Percentiles rank a stretch among this genome's conserved stretches.
Conservation (phyloP, 495 filamentous ascomycete species). For the Penicillium egyptiacum region DNA sequence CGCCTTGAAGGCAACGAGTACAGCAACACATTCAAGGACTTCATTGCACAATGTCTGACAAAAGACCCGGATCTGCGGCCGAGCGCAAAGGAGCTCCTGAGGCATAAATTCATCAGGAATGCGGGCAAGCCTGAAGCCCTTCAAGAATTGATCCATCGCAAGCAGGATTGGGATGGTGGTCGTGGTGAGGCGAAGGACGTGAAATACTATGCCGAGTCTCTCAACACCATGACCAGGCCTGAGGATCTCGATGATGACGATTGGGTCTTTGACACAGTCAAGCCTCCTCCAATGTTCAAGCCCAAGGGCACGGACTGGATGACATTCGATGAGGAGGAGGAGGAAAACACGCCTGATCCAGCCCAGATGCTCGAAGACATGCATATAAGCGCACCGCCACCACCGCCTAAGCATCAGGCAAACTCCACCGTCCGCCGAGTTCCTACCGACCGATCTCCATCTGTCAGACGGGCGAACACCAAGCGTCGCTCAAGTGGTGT, state of each 20-base stretch:
- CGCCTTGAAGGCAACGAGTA: conserved; percentile 80
- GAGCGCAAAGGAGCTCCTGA: conserved; percentile 83
- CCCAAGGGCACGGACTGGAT: conserved; percentile 40
- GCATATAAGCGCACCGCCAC: conserved; percentile 39
- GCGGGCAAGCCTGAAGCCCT: conserved; percentile 82
- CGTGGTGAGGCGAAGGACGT: conserved; percentile 58
- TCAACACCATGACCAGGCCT: conserved; percentile 63
- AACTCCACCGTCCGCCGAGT: conserved; percentile 55
- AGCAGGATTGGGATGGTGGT: conserved; percentile 73
- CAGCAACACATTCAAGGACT: conserved; percentile 90
- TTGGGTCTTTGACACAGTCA: conserved; percentile 98
- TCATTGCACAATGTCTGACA: conserved; percentile 82
- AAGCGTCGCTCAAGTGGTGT: conserved; percentile 56
- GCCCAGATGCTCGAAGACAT: conserved; percentile 44
- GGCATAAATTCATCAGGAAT: conserved; percentile 82
- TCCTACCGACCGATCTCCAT: conserved; percentile 49
- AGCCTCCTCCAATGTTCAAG: conserved; percentile 54
- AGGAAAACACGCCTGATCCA: conserved; percentile 33
- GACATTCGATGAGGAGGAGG: conserved; percentile 34
- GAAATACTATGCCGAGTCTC: conserved; percentile 88
- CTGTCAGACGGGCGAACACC: conserved; percentile 42
- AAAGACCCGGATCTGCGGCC: conserved; percentile 85
- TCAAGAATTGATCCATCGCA: conserved; percentile 83
- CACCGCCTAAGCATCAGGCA: conserved; percentile 39
- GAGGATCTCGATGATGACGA: conserved; percentile 68